Percentiles rank a stretch among this genome's conserved stretches.
Evolutionary conservation across 306 rosid species (phyloP).

Genomic region (Mimosa pudica): DNA sequence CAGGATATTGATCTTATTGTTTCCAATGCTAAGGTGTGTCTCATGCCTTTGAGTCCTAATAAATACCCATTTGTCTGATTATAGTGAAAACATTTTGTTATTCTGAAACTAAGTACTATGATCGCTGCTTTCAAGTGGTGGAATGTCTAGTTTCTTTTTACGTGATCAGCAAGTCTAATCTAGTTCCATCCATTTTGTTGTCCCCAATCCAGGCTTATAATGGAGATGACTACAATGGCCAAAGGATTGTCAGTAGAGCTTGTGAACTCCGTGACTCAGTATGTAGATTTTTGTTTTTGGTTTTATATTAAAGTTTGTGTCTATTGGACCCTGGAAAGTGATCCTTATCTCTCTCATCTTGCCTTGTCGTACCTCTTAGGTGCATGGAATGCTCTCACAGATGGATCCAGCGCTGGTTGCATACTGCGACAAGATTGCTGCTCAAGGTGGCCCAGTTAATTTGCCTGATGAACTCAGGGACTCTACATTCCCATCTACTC

Average conservation of each 20-base stretch:
- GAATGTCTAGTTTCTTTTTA: constrained; percentile 11
- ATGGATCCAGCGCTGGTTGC: constrained; percentile 92
- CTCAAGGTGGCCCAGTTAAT: constrained; percentile 83
- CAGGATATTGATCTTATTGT: constrained; percentile 91
- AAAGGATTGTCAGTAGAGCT: constrained; percentile 96
- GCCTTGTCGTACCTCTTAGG: constrained; percentile 46
- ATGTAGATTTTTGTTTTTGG: constrained; percentile 33
- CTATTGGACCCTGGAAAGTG: constrained; percentile 5
- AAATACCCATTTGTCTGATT: background rate
- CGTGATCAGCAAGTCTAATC: constrained; percentile 20
- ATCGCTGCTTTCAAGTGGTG: constrained; percentile 28
- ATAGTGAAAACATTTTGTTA: background rate
- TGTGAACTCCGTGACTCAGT: constrained; percentile 93
- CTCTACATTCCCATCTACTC: constrained; percentile 62
- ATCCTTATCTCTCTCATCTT: background rate
- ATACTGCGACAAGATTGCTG: constrained; percentile 84
- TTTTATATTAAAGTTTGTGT: constrained; percentile 28
- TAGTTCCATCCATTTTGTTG: constrained; percentile 38
- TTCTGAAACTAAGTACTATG: constrained; percentile 13
- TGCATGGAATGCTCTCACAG: constrained; percentile 95
- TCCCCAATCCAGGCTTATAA: constrained; percentile 71
- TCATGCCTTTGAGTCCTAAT: constrained; percentile 3
- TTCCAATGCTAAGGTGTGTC: constrained; percentile 88
- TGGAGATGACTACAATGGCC: constrained; percentile 87
- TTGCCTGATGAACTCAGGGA: constrained; percentile 70